Evolutionary conservation across 1,284 basidiomycete genomes (phyloP).

Genomic region (Grifola frondosa): DNA sequence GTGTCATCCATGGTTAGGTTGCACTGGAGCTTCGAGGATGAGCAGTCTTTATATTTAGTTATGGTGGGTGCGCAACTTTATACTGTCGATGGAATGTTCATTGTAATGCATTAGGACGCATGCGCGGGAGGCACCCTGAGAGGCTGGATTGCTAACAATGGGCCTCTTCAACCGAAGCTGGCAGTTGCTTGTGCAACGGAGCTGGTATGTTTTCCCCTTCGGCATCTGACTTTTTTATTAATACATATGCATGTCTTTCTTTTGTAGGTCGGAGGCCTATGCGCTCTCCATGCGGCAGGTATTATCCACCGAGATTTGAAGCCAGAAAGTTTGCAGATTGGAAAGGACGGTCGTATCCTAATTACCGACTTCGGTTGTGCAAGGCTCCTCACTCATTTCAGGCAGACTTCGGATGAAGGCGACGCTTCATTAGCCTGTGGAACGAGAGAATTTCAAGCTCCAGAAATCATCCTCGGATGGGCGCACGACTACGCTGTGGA

Average conservation of each 20-base stretch:
- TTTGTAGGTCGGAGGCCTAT: slow-evolving; percentile 22
- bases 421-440: too few relatives aligned
- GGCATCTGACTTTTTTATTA: not conserved
- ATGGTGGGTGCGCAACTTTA: slow-evolving; percentile 37
- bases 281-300: slow-evolving; percentile 26
- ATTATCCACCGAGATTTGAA: slow-evolving; percentile 44
- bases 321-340: slow-evolving; percentile 63
- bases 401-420: too few relatives aligned
- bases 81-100: not conserved
- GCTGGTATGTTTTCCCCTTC: slow-evolving; percentile 12
- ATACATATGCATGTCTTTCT: not conserved
- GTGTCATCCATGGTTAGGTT: slow-evolving; percentile 63
- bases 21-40: slow-evolving; percentile 66
- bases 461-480: slow-evolving; percentile 72
- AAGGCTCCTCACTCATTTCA: slow-evolving; percentile 45
- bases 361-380: slow-evolving; percentile 36
- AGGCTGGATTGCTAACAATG: slow-evolving; percentile 13
- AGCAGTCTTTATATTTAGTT: slow-evolving; percentile 58
- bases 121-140: slow-evolving; percentile 18
- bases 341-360: slow-evolving; percentile 64
- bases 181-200: slow-evolving; percentile 24
- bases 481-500: slow-evolving; percentile 77
- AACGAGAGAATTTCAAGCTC: slow-evolving; percentile 58
- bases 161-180: slow-evolving; percentile 16
- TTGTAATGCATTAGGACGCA: slow-evolving; percentile 17